Evolutionary conservation across 371 early-diverging fungal species (phyloP).

Genomic region (Blyttiomyces sp.): DNA sequence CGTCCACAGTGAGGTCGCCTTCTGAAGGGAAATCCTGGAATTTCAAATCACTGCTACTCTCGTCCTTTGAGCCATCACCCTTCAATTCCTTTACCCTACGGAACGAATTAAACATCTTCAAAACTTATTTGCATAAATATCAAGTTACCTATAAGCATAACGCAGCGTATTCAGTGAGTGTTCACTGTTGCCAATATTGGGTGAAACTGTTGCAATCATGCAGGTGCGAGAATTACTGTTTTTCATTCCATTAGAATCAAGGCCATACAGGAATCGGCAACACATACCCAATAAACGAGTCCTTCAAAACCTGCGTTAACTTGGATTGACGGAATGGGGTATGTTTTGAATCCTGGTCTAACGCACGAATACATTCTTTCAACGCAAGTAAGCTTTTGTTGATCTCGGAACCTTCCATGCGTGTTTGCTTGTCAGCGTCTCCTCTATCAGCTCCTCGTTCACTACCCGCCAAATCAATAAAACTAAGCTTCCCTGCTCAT

Average conservation of each 20-base stretch:
- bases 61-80: slow-evolving; percentile 47
- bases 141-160: slow-evolving; percentile 84
- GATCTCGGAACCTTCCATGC: slow-evolving; percentile 98
- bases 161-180: slow-evolving; percentile 97
- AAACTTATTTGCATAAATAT: background rate
- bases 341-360: slow-evolving; percentile 90
- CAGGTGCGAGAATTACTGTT: slow-evolving; percentile 84
- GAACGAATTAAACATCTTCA: too few relatives aligned
- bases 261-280: background rate
- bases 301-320: slow-evolving; percentile 94
- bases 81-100: slow-evolving; percentile 85
- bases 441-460: slow-evolving; percentile 98
- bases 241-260: background rate
- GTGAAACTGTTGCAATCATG: slow-evolving; percentile 97
- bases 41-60: too few relatives aligned
- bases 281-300: slow-evolving; percentile 87
- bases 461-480: slow-evolving; percentile 98
- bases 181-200: slow-evolving; percentile 87
- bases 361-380: slow-evolving; percentile 96
- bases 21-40: too few relatives aligned
- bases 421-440: slow-evolving; percentile 81
- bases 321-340: slow-evolving; percentile 97
- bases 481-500: slow-evolving; percentile 79
- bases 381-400: slow-evolving; percentile 96
- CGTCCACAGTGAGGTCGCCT: too few relatives aligned